phyloP scores from a whole-genome alignment of 192 early-diverging fungal genomes.

The Backusella morwellensis region DNA sequence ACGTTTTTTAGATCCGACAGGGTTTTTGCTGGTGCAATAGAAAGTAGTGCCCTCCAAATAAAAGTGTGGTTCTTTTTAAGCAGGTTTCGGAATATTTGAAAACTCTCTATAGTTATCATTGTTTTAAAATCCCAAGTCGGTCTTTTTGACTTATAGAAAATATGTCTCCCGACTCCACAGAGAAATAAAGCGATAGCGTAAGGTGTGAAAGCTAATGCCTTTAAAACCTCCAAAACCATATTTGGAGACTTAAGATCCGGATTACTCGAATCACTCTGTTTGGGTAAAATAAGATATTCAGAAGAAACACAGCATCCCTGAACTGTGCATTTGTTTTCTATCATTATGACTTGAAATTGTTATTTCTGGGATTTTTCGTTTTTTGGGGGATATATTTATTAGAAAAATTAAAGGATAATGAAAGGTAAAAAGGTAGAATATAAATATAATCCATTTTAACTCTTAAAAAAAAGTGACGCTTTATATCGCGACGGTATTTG shows the following conservation, averaged over 20 bases:
- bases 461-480: no score
- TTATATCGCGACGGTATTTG: no score
- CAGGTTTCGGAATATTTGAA: not conserved
- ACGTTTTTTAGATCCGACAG: not conserved
- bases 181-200: not conserved
- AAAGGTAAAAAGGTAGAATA: not conserved
- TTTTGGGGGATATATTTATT: not conserved
- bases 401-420: not conserved
- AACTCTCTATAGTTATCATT: not conserved
- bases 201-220: not conserved
- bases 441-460: no score
- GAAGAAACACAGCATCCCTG: constrained; percentile 2
- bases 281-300: not conserved
- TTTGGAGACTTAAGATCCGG: not conserved
- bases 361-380: not conserved
- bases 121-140: constrained; percentile 16
- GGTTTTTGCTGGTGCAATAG: not conserved
- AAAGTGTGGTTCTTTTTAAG: not conserved
- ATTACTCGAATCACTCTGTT: not conserved
- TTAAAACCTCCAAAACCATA: not conserved
- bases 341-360: not conserved
- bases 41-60: not conserved
- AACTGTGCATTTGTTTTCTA: not conserved
- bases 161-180: not conserved
- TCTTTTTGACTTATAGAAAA: not conserved